Evolutionary conservation across 2,329 filamentous ascomycete species (phyloP), one percentile per base, ranked within the genome.

Genomic region (Dichotomopilus funicola): DNA sequence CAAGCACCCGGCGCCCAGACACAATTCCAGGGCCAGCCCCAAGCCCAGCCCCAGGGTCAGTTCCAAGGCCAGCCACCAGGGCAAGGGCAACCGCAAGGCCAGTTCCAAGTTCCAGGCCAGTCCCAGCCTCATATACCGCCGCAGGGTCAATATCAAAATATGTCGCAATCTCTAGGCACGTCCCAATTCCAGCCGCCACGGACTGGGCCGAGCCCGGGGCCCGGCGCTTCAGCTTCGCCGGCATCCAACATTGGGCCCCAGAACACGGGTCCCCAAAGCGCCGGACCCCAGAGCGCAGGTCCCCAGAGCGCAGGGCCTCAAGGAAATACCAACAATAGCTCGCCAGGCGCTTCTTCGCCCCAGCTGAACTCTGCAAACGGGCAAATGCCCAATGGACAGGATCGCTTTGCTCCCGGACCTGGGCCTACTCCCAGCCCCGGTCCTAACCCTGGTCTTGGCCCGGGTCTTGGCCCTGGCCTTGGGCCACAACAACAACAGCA

Each of bases 371-470:
- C 51, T 1, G 38, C 12, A 13, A 46, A 42, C 6, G 53, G 42
- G 34, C 53, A 46, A 13, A 2, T 36, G 13, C 6, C 45, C 4
- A 5, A 43, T 19, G 48, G 45, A 36, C 56, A 51, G 13, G 48
- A 58, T 19, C 55, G 53, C 33, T 34, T 51, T 13, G 34, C 33
- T 27, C 50, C 51, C 27, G 38, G 33, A 3, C 46, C 56, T 40
- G 57, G 55, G 5, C 36, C 53, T 19, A 51, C 46, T n/a, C 19
- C 19, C 59, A 58, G 33, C 57, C 57, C 19, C 3, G 19, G 19
- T 27, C 19, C 19, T 3, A 58, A 36, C 57, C 57, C 19, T 27
- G 19, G 19, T 27, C 19, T 27, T 27, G 3, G 19, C 19, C 19
- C 19, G 19, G 19, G 19, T 27, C 19, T 27, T 27, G 19, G 19